These are phyloP conservation scores for Podosphaera xanthii DNA, from an alignment of 2,329 filamentous ascomycete species.

Conservation along the genomic window DNA sequence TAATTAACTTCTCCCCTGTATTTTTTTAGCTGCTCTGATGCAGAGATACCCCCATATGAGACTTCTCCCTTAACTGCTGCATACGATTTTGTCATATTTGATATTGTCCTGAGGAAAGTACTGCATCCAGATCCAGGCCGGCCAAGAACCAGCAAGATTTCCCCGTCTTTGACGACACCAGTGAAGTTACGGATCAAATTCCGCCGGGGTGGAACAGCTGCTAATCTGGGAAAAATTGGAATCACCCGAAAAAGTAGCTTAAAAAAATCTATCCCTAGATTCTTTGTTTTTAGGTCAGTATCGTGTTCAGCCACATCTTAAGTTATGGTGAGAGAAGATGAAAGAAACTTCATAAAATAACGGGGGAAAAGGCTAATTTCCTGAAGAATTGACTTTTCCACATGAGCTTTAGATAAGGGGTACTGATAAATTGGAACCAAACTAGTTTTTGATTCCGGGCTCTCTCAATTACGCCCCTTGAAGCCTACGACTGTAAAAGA, in stretches of 20 bases:
- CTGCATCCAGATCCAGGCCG: slow-evolving; percentile 53
- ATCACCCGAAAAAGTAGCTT: slow-evolving; percentile 24
- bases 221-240: slow-evolving; percentile 9
- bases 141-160: slow-evolving; percentile 54
- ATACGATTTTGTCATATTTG: slow-evolving; percentile 44
- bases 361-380: no score
- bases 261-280: slow-evolving; percentile 63
- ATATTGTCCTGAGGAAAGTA: slow-evolving; percentile 54
- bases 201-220: slow-evolving; percentile 11
- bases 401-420: background rate
- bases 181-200: slow-evolving; percentile 41
- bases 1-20: slow-evolving; percentile 56
- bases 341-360: no score
- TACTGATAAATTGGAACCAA: no score
- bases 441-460: background rate
- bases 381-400: no score
- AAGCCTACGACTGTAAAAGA: background rate
- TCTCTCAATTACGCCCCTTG: background rate
- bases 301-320: background rate
- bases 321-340: no score
- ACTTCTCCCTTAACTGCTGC: slow-evolving; percentile 46
- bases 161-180: slow-evolving; percentile 41
- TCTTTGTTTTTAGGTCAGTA: slow-evolving; percentile 17
- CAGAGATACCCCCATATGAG: slow-evolving; percentile 47
- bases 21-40: slow-evolving; percentile 40